Conservation (phyloP, 1,284 basidiomycete genomes). For the Tilletia indica region DNA sequence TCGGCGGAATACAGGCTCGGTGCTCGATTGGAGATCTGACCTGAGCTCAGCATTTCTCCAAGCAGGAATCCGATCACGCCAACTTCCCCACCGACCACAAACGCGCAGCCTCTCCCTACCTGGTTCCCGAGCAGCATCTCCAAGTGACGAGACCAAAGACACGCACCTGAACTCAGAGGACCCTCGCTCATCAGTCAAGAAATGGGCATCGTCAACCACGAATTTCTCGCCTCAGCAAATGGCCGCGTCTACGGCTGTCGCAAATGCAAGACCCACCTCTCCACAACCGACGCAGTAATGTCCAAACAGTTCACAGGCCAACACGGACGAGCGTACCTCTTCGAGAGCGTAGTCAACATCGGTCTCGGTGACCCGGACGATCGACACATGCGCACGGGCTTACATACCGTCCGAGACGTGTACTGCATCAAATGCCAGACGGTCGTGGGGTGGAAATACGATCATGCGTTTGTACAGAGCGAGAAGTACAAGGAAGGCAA, state of each 20-base stretch:
- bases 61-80: too few relatives aligned
- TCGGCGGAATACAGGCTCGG: too few relatives aligned
- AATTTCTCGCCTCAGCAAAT: constrained; percentile 75
- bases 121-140: too few relatives aligned
- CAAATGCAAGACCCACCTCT: constrained; percentile 86
- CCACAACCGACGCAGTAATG: constrained; percentile 86
- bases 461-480: constrained; percentile 78
- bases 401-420: constrained; percentile 92
- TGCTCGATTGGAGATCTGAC: too few relatives aligned
- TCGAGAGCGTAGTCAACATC: constrained; percentile 87
- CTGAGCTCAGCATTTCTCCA: too few relatives aligned
- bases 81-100: too few relatives aligned
- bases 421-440: constrained; percentile 83
- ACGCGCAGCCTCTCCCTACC: too few relatives aligned
- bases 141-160: too few relatives aligned
- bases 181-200: too few relatives aligned
- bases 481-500: constrained; percentile 99
- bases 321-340: constrained; percentile 89
- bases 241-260: constrained; percentile 82
- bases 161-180: too few relatives aligned
- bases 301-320: constrained; percentile 66
- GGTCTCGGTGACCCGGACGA: constrained; percentile 82
- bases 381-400: constrained; percentile 91
- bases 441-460: constrained; percentile 95
- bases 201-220: constrained; percentile 85